Evolutionary conservation across 2,329 filamentous ascomycete species (phyloP).

Genomic region (Alternaria burnsii): DNA sequence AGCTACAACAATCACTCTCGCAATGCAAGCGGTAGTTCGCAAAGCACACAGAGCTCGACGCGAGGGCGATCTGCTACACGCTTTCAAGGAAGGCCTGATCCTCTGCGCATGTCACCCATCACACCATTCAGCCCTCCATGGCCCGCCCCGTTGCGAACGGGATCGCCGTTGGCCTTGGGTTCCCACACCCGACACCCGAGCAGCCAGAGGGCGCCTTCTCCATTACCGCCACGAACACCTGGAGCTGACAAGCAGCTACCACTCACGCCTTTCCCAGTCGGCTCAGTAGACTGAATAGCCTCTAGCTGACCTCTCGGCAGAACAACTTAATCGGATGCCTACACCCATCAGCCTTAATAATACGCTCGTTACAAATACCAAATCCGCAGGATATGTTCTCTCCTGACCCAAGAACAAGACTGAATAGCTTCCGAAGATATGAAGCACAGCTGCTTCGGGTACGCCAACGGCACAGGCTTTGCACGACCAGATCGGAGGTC

Average conservation of each 20-base stretch:
- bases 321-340: background rate
- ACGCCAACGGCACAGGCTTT: background rate
- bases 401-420: background rate
- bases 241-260: constrained; percentile 41
- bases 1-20: constrained; percentile 22
- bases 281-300: background rate
- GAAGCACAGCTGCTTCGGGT: background rate
- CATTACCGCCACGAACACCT: constrained; percentile 12
- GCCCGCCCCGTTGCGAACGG: constrained; percentile 22
- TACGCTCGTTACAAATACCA: background rate
- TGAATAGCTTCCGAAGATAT: background rate
- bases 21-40: constrained; percentile 18
- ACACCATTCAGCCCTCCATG: constrained; percentile 22
- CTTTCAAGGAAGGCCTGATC: constrained; percentile 24
- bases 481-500: background rate
- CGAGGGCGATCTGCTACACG: constrained; percentile 6
- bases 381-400: background rate
- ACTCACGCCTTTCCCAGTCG: constrained; percentile 43
- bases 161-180: constrained; percentile 18
- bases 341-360: background rate
- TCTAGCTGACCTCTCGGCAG: background rate
- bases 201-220: constrained; percentile 12
- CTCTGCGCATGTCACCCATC: constrained; percentile 33
- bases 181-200: constrained; percentile 19
- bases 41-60: constrained; percentile 10